phyloP scores from a whole-genome alignment of 805 yeast genomes.

The Tetrapisispora iriomotensis region DNA sequence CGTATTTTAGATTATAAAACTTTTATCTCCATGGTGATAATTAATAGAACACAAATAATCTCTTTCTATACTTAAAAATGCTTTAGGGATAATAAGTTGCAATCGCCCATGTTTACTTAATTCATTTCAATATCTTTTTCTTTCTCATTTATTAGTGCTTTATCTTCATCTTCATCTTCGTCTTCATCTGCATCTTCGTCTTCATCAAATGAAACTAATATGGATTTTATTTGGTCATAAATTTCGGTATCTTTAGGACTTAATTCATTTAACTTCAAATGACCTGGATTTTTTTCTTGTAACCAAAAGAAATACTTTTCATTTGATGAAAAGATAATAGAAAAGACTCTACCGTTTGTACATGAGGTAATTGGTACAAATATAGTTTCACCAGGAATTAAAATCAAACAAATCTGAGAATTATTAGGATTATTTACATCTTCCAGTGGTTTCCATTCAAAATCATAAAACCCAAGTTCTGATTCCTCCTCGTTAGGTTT shows the following conservation, averaged over 20 bases:
- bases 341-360: slow-evolving; percentile 66
- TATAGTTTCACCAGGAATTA: slow-evolving; percentile 78
- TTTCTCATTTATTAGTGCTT: slow-evolving; percentile 5
- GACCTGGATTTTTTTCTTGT: slow-evolving; percentile 56
- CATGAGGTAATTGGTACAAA: slow-evolving; percentile 64
- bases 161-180: slow-evolving; percentile 7
- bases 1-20: too few relatives aligned
- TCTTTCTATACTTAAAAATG: too few relatives aligned
- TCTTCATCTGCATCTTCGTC: slow-evolving; percentile 15
- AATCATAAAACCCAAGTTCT: slow-evolving; percentile 28
- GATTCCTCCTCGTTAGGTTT: slow-evolving; percentile 26
- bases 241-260: slow-evolving; percentile 49
- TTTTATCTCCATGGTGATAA: too few relatives aligned
- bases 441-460: slow-evolving; percentile 27
- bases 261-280: slow-evolving; percentile 36
- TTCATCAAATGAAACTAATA: slow-evolving; percentile 32
- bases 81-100: background rate
- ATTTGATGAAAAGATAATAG: slow-evolving; percentile 58
- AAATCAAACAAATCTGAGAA: slow-evolving; percentile 38
- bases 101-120: background rate
- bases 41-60: too few relatives aligned
- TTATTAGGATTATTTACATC: slow-evolving; percentile 19
- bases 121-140: slow-evolving; percentile 2
- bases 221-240: slow-evolving; percentile 39
- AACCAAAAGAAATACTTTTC: slow-evolving; percentile 56